Evolutionary conservation across 1,284 basidiomycete genomes (phyloP), one percentile per base, ranked within the genome.

Genomic region (Golubevia sp.): DNA sequence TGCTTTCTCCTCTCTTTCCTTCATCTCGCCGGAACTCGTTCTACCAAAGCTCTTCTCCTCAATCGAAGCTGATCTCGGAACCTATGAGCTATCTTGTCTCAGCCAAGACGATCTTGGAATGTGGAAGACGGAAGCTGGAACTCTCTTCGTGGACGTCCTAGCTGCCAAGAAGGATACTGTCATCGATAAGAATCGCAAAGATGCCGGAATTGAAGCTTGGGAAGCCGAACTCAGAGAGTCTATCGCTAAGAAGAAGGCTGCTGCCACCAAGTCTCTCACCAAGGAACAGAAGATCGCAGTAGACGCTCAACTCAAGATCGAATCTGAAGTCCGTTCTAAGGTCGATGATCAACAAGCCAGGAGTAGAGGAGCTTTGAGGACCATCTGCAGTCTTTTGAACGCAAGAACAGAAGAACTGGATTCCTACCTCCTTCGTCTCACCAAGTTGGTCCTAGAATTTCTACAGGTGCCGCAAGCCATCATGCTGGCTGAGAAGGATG

Each of bases 171-270:
- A 76, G 57, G 67, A 73, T 20, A 59, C 62, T 7, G 15, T 49
- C 3, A 44, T 64, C 25, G 63, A 64, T 44, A 71, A 70, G 58
- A 74, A 72, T 62, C 64, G 67, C 56, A 77, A 77, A 61, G 67
- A 75, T 30, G 68, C 68, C 24, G 72, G 67, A 55, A 73, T 82
- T 56, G 81, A 83, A 44, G 61, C 70, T 49, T 83, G 81, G 81
- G 81, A 83, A 44, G 77, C 74, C 18, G 79, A 83, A 62, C 68
- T 83, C 20, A 74, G 81, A 27, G 74, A 73, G 27, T 70, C 73
- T 27, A 73, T 83, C 21, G 81, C 79, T 20, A 73, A 71, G 64
- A 80, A 82, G 64, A 83, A 83, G 64, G 71, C 77, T 2, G 67
- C 74, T 2, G 70, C 68, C 27, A 74, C 61, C 54, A 71, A 74